A percentile compares a stretch with the other conserved stretches of the same genome.
phyloP scores from a whole-genome alignment of 768 basidiomycete genomes.

The Sarcomyxa edulis region DNA sequence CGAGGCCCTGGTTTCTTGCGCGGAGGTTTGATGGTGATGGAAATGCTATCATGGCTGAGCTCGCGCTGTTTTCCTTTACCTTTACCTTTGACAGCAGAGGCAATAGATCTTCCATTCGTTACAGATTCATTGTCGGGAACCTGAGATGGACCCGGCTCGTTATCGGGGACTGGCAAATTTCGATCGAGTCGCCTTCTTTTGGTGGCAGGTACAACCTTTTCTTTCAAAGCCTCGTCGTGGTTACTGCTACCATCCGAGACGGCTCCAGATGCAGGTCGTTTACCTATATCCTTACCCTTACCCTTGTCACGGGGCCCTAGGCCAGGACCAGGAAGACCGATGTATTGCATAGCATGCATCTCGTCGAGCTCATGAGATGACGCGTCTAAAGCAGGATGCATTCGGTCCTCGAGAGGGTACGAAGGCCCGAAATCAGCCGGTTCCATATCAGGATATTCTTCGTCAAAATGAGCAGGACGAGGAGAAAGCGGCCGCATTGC shows the following conservation, averaged over 20 bases:
- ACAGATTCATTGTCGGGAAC: slow-evolving; percentile 32
- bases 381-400: too few relatives aligned
- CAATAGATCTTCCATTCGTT: slow-evolving; percentile 19
- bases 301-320: slow-evolving; percentile 26
- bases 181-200: slow-evolving; percentile 64
- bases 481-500: too few relatives aligned
- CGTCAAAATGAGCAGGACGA: too few relatives aligned
- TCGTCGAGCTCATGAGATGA: too few relatives aligned
- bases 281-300: slow-evolving; percentile 41
- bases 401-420: too few relatives aligned
- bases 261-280: slow-evolving; percentile 43
- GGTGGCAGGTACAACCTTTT: slow-evolving; percentile 35
- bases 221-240: slow-evolving; percentile 33
- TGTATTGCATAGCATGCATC: slow-evolving; percentile 34
- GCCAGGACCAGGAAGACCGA: slow-evolving; percentile 15
- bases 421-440: too few relatives aligned
- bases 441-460: too few relatives aligned
- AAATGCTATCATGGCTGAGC: slow-evolving; percentile 52
- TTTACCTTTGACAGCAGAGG: slow-evolving; percentile 41
- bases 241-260: slow-evolving; percentile 60
- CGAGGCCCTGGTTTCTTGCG: slow-evolving; percentile 53
- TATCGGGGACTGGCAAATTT: slow-evolving; percentile 28
- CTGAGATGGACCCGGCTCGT: slow-evolving; percentile 42
- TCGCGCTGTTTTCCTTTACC: slow-evolving; percentile 53
- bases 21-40: slow-evolving; percentile 41